Evolutionary conservation across 306 rosid species (phyloP), one percentile per base, ranked within the genome.

Genomic region (Amphicarpaea edgeworthii): DNA sequence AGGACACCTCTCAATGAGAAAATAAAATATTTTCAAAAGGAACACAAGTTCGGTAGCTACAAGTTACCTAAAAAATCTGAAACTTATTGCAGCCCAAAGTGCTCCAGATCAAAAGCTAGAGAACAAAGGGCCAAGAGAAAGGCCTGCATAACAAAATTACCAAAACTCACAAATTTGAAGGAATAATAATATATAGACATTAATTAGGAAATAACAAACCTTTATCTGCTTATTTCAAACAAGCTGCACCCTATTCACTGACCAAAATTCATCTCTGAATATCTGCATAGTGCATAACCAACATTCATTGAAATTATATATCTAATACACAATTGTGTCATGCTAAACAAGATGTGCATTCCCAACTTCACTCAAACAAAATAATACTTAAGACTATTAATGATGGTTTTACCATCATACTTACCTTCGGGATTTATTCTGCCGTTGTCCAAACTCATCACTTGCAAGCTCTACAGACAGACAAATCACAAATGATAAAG

Each of bases 341-440:
- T 34, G 1, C 40, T 34, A 80, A 62, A 42, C 17, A 16, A 28
- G n/a, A 43, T 41, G 11, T 41, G 30, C 20, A n/a, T 17, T 68
- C 66, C 40, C 19, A 47, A 12, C 46, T 59, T 73, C 70, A 6
- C 50, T 49, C 61, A 54, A 51, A 21, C 32, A 14, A 45, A 54
- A 54, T 54, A 54, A 21, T 10, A 21, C 23, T 4, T 54, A 21
- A 21, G 8, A 21, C 3, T 54, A 54, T 12, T 21, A 10, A 57
- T 6, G 60, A 45, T 40, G 47, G 51, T 32, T 45, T 77, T 38
- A 32, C 6, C 53, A 73, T 62, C 30, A 24, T 75, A 84, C 90
- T 91, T 82, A 77, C 98, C 98, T 91, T 64, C 98, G 94, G 46
- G 97, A 94, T 82, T 91, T 93, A 82, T 88, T 93, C 47, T 89